Evolutionary conservation across 2,329 filamentous ascomycete genomes (phyloP).

Genomic region (Cytospora chrysosperma): DNA sequence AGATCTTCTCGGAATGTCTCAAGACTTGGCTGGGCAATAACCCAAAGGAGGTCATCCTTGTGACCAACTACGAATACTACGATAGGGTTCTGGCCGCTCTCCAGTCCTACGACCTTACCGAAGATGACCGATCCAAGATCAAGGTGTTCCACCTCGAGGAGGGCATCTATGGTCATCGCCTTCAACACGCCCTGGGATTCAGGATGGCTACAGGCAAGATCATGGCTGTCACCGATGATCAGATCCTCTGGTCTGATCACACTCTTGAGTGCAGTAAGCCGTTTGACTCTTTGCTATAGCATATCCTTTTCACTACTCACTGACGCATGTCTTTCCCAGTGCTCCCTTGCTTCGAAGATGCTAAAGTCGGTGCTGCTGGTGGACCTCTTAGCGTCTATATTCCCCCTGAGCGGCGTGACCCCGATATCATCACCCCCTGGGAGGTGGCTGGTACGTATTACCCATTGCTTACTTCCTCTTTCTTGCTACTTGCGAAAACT

Average conservation of each 20-base stretch:
- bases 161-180: conserved; percentile 4
- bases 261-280: conserved; percentile 1
- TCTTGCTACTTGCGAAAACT: not conserved
- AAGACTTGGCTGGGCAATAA: conserved; percentile 8
- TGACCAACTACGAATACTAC: not conserved
- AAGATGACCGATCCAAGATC: conserved; percentile 3
- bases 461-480: not conserved
- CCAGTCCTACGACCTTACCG: not conserved
- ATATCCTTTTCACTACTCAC: not conserved
- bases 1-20: conserved; percentile 3
- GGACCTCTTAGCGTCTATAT: conserved; percentile 2
- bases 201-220: conserved; percentile 3
- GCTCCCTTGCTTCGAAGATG: conserved; percentile 9
- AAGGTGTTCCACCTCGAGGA: conserved; percentile 5
- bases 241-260: conserved; percentile 4
- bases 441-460: conserved; percentile 12
- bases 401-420: conserved; percentile 4
- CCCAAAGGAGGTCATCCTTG: conserved; percentile 1
- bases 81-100: not conserved
- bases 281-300: not conserved
- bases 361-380: conserved; percentile 7
- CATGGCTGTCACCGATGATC: conserved; percentile 16
- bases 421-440: not conserved
- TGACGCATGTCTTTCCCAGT: not conserved
- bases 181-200: conserved; percentile 13